Evolutionary conservation across 1,284 basidiomycete species (phyloP).

Genomic region (Ustilago esculenta): DNA sequence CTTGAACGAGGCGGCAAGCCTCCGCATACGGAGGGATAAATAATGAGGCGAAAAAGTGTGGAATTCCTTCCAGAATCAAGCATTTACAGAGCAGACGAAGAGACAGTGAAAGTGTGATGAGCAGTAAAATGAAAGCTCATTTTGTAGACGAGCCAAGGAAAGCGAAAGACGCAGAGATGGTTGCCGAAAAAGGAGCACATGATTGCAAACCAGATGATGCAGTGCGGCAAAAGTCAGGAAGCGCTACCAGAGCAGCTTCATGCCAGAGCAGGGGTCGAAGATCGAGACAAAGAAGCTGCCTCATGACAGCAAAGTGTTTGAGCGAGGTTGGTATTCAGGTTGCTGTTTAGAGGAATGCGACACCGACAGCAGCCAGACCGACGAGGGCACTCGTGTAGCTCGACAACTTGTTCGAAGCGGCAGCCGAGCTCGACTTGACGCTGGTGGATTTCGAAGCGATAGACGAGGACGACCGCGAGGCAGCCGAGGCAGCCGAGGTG

Average conservation of each 20-base stretch:
- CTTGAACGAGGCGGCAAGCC: no score
- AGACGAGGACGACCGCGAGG: slow-evolving; percentile 74
- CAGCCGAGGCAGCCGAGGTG: slow-evolving; percentile 73
- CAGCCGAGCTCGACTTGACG: slow-evolving; percentile 27
- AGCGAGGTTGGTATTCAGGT: no score
- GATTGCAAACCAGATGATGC: neutral
- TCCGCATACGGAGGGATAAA: no score
- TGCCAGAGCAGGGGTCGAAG: neutral
- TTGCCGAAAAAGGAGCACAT: neutral
- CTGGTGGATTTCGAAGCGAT: slow-evolving; percentile 70
- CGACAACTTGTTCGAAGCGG: slow-evolving; percentile 13
- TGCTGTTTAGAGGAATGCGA: slow-evolving; percentile 32
- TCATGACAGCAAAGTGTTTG: no score
- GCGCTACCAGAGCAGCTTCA: slow-evolving; percentile 25
- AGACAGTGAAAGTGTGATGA: neutral
- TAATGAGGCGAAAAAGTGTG: no score
- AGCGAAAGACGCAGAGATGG: slow-evolving; percentile 21
- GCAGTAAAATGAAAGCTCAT: neutral
- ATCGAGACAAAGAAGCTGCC: no score
- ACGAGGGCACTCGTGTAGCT: slow-evolving; percentile 31
- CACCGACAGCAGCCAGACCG: slow-evolving; percentile 41
- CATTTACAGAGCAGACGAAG: no score
- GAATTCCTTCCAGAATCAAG: no score
- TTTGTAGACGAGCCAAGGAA: neutral
- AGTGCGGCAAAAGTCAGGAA: neutral